Conservation (phyloP, 1,284 basidiomycete species). For the Cutaneotrichosporon mucoides region DNA sequence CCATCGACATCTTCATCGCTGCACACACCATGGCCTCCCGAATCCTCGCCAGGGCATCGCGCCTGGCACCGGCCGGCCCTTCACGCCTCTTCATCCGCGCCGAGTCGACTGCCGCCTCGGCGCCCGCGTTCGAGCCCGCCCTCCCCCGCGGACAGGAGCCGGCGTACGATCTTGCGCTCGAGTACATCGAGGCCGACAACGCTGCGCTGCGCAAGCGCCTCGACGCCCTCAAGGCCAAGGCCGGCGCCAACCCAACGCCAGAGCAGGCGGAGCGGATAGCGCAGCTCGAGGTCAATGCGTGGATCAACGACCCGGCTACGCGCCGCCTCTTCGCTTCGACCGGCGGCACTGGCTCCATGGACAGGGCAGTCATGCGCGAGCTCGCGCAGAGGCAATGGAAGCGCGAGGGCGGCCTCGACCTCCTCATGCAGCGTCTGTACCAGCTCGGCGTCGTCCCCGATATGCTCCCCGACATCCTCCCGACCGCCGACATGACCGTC, state of each 20-base stretch:
- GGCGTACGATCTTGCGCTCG: conserved; percentile 46
- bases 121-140: conserved; percentile 35
- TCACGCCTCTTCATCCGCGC: conserved; percentile 16
- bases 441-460: conserved; percentile 91
- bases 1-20: background rate
- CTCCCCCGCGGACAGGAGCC: conserved; percentile 37
- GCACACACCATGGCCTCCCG: conserved; percentile 12
- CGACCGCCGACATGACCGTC: conserved; percentile 49
- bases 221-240: conserved; percentile 5
- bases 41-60: conserved; percentile 16
- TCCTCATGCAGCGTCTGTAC: conserved; percentile 84
- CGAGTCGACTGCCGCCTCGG: conserved; percentile 15
- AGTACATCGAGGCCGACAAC: conserved; percentile 26
- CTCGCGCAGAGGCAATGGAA: conserved; percentile 82
- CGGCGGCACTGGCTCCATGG: conserved; percentile 44
- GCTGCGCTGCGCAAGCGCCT: conserved; percentile 2
- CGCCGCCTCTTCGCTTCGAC: conserved; percentile 37
- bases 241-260: conserved; percentile 6
- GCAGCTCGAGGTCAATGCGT: conserved; percentile 38
- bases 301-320: conserved; percentile 42
- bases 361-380: conserved; percentile 66
- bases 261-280: conserved; percentile 22
- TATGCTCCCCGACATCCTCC: conserved; percentile 66
- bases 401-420: conserved; percentile 72
- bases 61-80: conserved; percentile 15